Base-by-base conservation (phyloP, 208 protist genomes). In the Kentomonas sorsogonicus region DNA sequence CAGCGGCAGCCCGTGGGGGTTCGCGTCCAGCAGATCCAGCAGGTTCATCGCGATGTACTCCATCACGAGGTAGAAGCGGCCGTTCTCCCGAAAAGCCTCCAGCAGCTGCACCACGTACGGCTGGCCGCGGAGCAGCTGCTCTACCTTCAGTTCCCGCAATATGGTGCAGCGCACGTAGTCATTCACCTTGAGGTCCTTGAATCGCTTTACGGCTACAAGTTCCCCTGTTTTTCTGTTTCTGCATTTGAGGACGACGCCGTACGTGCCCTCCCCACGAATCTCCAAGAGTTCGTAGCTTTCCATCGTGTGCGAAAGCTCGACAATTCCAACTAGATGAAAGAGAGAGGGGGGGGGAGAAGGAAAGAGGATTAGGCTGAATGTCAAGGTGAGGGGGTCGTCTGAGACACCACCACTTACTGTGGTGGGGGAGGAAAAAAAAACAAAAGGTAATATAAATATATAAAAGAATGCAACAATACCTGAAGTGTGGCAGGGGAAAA, bases 201-300 rank as follows among this genome's bases (percentile, higher is more conserved):
- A 98, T 45, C 91, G 87, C 55, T 98, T 98, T 18, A 98, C 86
- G 4, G 96, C 96, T 0, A 97, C 91, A 38, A 96, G 69, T 6
- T 72, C 63, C 30, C 74, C 72, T 0, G 86, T 93, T 11, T 82
- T 60, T 56, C 77, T 88, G 60, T 96, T 73, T 33, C 85, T 50
- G 40, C 93, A 97, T 45, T 97, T 89, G 48, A 96, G 71, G 13
- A 98, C 96, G 4, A 97, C 59, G 10, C 96, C 94, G 58, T 97
- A 98, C 2, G 93, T 89, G n/a, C 95, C 95, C 64, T 97, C 91
- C n/a, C 94, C 94, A 33, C 97, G 74, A 23, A 73, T 55, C 33
- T 79, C 66, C 29, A 91, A 43, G 13, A 93, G 36, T 31, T 94
- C 79, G 51, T 90, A 94, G 18, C 74, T 55, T 18, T 91, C 65